These are phyloP conservation scores for Eimeria falciformis DNA, from an alignment of 169 alveolate genomes.

Conservation along the genomic window DNA sequence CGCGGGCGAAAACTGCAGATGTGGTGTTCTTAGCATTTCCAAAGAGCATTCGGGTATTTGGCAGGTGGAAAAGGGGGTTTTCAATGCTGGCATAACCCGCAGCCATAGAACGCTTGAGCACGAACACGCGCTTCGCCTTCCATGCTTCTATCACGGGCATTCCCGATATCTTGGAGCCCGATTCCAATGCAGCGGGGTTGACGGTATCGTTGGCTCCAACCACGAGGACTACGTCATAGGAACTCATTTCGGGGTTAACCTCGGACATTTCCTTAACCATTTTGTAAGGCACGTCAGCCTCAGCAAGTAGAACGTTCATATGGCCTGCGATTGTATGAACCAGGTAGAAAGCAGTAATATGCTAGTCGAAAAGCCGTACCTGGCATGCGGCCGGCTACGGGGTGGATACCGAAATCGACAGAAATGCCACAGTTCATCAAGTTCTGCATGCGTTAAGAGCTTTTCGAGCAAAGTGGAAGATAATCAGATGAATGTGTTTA, in stretches of 20 bases:
- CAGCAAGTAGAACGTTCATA: slow-evolving; percentile 96
- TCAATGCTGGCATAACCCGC: slow-evolving; percentile 96
- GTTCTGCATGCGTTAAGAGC: slow-evolving; percentile 35
- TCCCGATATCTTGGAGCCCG: slow-evolving; percentile 93
- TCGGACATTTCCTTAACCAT: slow-evolving; percentile 96
- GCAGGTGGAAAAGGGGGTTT: slow-evolving; percentile 93
- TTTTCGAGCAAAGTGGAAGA: neutral
- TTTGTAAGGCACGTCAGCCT: slow-evolving; percentile 96
- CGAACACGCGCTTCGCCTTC: slow-evolving; percentile 92
- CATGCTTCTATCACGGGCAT: slow-evolving; percentile 97
- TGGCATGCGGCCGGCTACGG: slow-evolving; percentile 98
- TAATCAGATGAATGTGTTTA: neutral
- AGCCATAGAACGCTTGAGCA: slow-evolving; percentile 94
- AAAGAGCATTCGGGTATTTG: slow-evolving; percentile 92
- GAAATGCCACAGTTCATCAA: slow-evolving; percentile 86
- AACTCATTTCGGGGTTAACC: slow-evolving; percentile 86
- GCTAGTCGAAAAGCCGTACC: slow-evolving; percentile 24
- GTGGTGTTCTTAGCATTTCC: slow-evolving; percentile 92
- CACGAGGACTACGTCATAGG: slow-evolving; percentile 92
- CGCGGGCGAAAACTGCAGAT: slow-evolving; percentile 82
- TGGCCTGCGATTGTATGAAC: slow-evolving; percentile 89
- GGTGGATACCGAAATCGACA: slow-evolving; percentile 96
- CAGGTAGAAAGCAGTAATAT: neutral
- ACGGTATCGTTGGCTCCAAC: slow-evolving; percentile 97
- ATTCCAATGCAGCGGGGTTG: slow-evolving; percentile 94